phyloP scores from a whole-genome alignment of 768 basidiomycete genomes.

The Exidia glandulosa region DNA sequence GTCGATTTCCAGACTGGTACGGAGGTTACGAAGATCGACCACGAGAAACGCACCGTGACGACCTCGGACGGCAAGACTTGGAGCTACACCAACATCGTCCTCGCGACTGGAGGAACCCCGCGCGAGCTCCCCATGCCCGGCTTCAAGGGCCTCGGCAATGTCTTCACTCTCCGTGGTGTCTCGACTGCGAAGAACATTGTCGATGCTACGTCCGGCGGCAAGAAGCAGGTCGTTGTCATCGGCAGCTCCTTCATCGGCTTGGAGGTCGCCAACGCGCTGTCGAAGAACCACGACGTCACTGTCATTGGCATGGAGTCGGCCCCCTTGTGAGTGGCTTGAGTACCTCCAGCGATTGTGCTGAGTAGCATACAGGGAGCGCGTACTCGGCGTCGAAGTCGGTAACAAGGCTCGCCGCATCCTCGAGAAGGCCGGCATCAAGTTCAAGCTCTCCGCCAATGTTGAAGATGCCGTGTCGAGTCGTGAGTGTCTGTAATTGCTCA shows the following conservation, averaged over 20 bases:
- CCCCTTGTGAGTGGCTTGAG: slow-evolving; percentile 37
- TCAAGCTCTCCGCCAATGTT: background rate
- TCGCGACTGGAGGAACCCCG: slow-evolving; percentile 68
- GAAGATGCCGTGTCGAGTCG: background rate
- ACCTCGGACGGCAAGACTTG: background rate
- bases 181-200: slow-evolving; percentile 58
- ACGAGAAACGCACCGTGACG: slow-evolving; percentile 41
- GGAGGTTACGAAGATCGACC: slow-evolving; percentile 36
- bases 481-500: background rate
- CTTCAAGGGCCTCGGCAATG: slow-evolving; percentile 52
- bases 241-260: slow-evolving; percentile 89
- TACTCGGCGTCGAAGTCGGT: slow-evolving; percentile 75
- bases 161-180: slow-evolving; percentile 63
- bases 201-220: slow-evolving; percentile 39
- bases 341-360: background rate
- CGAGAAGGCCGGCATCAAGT: background rate
- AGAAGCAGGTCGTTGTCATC: slow-evolving; percentile 73
- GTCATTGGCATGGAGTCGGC: slow-evolving; percentile 74
- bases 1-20: slow-evolving; percentile 52
- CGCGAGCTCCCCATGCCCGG: slow-evolving; percentile 70
- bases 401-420: slow-evolving; percentile 11
- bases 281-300: slow-evolving; percentile 66
- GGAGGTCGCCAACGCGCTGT: slow-evolving; percentile 73
- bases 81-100: slow-evolving; percentile 64
- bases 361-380: slow-evolving; percentile 28